Conservation (phyloP, 2,329 filamentous ascomycete genomes). For the Penicillium sp. region DNA sequence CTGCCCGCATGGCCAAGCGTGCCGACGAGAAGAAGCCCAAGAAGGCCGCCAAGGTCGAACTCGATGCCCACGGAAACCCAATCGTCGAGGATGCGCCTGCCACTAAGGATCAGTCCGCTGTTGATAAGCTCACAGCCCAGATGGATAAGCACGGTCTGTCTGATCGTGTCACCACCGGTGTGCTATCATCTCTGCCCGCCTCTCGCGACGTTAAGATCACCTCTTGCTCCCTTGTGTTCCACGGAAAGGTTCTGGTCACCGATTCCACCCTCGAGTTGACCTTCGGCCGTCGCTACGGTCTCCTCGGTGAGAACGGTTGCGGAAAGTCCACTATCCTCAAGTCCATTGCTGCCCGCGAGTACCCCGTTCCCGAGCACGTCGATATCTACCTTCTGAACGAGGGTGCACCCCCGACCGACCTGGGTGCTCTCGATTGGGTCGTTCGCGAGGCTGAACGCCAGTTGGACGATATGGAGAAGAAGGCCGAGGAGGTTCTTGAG, state of each 20-base stretch:
- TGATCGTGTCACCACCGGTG: slow-evolving; percentile 96
- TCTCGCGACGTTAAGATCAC: slow-evolving; percentile 98
- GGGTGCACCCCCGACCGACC: slow-evolving; percentile 82
- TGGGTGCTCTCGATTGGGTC: slow-evolving; percentile 95
- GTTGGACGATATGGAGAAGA: slow-evolving; percentile 81
- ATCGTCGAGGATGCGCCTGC: slow-evolving; percentile 61
- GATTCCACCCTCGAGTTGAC: slow-evolving; percentile 92
- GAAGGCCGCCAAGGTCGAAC: slow-evolving; percentile 65
- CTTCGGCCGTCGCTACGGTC: slow-evolving; percentile 87
- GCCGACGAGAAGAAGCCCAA: slow-evolving; percentile 57
- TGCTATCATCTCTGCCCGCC: slow-evolving; percentile 76
- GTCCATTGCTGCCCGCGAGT: slow-evolving; percentile 89
- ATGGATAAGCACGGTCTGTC: slow-evolving; percentile 96
- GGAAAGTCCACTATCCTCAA: slow-evolving; percentile 98
- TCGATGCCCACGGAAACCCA: slow-evolving; percentile 61
- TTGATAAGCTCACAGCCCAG: slow-evolving; percentile 85
- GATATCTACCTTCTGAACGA: slow-evolving; percentile 99
- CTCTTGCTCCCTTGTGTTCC: slow-evolving; percentile 90
- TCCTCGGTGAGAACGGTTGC: slow-evolving; percentile 98
- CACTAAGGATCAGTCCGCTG: slow-evolving; percentile 68
- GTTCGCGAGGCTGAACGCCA: slow-evolving; percentile 91
- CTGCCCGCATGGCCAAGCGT: slow-evolving; percentile 65
- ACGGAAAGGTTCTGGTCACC: slow-evolving; percentile 92
- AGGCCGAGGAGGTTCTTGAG: slow-evolving; percentile 88
- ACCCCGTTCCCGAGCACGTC: slow-evolving; percentile 90